Conservation (phyloP, 176 grass and related monocot species). For the Otatea glauca region DNA sequence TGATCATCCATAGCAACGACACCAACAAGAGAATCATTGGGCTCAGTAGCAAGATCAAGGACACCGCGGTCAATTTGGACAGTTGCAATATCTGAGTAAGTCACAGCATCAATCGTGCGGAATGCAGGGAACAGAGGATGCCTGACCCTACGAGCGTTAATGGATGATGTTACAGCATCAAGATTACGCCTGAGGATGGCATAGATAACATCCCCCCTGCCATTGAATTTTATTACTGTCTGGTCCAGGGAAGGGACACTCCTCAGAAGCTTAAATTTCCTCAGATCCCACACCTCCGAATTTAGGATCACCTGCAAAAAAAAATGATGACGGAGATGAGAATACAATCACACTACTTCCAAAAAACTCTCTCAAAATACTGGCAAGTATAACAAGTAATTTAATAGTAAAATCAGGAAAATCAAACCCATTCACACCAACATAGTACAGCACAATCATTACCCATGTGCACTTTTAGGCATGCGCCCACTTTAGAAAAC, state of each 20-base stretch:
- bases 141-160: conserved; percentile 75
- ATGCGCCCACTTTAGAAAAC: conserved; percentile 13
- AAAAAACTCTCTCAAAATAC: not conserved
- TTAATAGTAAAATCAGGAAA: not conserved
- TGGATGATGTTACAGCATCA: conserved; percentile 76
- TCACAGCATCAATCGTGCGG: conserved; percentile 88
- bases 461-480: not conserved
- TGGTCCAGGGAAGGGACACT: conserved; percentile 94
- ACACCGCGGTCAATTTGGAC: conserved; percentile 91
- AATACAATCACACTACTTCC: not conserved
- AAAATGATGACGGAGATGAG: conserved; percentile 8
- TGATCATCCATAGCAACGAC: conserved; percentile 90
- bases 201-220: conserved; percentile 85
- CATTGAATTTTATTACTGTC: conserved; percentile 94
- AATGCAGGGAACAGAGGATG: conserved; percentile 91
- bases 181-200: conserved; percentile 88
- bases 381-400: not conserved
- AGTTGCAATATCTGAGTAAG: conserved; percentile 86
- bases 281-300: conserved; percentile 98
- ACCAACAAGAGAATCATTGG: conserved; percentile 81
- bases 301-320: conserved; percentile 82
- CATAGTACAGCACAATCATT: not conserved
- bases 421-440: not conserved
- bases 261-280: conserved; percentile 94
- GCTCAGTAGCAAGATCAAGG: conserved; percentile 82